Percentiles rank a stretch among this genome's conserved stretches.
phyloP scores from a whole-genome alignment of 768 basidiomycete genomes.

The Piloderma croceum region DNA sequence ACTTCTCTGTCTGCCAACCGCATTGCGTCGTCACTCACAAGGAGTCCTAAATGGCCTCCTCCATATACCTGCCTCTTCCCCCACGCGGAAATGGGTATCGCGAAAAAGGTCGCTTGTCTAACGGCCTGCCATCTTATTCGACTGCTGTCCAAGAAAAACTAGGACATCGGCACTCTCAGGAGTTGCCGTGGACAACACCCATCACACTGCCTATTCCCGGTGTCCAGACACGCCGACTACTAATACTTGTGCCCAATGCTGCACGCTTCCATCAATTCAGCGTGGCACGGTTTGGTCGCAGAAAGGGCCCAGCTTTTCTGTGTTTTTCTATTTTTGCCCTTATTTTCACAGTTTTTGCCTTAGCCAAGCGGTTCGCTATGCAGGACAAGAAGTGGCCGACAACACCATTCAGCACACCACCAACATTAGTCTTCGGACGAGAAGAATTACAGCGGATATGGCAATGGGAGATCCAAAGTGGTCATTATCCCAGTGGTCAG shows the following conservation, averaged over 20 bases:
- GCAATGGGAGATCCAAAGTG: slow-evolving; percentile 92
- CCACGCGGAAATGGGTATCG: slow-evolving; percentile 43
- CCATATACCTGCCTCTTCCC: slow-evolving; percentile 43
- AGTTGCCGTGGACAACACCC: slow-evolving; percentile 51
- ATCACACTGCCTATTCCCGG: slow-evolving; percentile 59
- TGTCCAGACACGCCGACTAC: slow-evolving; percentile 47
- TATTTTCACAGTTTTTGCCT: slow-evolving; percentile 52
- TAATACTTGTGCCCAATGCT: slow-evolving; percentile 57
- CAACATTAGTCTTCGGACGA: slow-evolving; percentile 69
- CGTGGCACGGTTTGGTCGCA: slow-evolving; percentile 52
- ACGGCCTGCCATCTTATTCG: slow-evolving; percentile 43
- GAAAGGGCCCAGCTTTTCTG: slow-evolving; percentile 50
- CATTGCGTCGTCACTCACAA: not conserved
- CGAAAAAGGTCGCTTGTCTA: slow-evolving; percentile 38
- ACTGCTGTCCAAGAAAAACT: slow-evolving; percentile 65
- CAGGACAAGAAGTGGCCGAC: slow-evolving; percentile 60
- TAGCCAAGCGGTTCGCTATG: slow-evolving; percentile 56
- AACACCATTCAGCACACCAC: slow-evolving; percentile 48
- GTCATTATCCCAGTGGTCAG: slow-evolving; percentile 85
- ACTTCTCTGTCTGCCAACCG: not conserved
- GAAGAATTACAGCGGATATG: slow-evolving; percentile 87
- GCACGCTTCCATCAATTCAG: slow-evolving; percentile 52
- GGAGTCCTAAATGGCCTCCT: slow-evolving; percentile 22
- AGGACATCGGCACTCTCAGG: slow-evolving; percentile 35
- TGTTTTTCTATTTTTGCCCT: slow-evolving; percentile 40